Conservation (phyloP, 2,329 filamentous ascomycete species). For the Aspergillus brasiliensis region DNA sequence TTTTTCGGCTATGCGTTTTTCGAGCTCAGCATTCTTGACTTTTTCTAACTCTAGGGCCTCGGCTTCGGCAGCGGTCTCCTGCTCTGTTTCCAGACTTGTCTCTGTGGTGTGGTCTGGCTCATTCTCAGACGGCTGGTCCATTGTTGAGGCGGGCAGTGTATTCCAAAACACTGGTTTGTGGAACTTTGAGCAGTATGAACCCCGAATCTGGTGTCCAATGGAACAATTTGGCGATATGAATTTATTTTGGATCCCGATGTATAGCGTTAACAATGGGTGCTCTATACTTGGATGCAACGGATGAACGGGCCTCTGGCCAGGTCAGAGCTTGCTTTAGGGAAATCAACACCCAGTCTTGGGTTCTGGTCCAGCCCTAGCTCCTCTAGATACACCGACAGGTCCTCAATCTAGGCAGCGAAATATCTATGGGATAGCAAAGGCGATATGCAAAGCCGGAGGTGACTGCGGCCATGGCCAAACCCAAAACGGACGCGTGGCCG, state of each 20-base stretch:
- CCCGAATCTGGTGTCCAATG: not conserved
- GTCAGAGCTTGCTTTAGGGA: not conserved
- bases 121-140: constrained; percentile 1
- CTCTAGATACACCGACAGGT: not conserved
- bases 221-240: not conserved
- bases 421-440: not conserved
- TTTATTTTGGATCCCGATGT: not conserved
- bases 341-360: not conserved
- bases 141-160: not conserved
- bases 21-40: constrained; percentile 5
- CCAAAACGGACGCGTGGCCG: not conserved
- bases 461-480: not conserved
- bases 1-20: constrained; percentile 31
- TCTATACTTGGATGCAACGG: not conserved
- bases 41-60: constrained; percentile 5
- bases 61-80: not conserved
- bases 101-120: not conserved
- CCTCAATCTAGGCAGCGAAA: not conserved
- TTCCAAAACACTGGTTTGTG: not conserved
- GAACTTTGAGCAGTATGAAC: not conserved
- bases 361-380: not conserved
- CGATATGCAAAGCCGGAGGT: constrained; percentile 3
- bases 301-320: constrained; percentile 1
- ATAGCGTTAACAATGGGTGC: not conserved
- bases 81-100: not conserved